Evolutionary conservation across 192 early-diverging fungal species (phyloP), one percentile per base, ranked within the genome.

Genomic region (Rhizophagus sp.): DNA sequence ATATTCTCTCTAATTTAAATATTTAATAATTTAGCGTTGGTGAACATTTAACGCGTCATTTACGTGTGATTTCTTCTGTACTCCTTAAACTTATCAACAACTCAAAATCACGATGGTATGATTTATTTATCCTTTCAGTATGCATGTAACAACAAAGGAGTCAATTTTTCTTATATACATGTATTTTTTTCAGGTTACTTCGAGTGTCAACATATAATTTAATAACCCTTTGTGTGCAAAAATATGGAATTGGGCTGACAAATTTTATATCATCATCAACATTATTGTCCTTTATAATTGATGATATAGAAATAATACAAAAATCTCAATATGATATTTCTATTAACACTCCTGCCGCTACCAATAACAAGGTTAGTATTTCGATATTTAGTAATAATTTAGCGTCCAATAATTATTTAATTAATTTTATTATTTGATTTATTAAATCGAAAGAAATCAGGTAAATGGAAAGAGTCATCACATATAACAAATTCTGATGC

Each of bases 41-140:
- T 27, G 76, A 76, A 34, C 61, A 84, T 62, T 62, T 88, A 50
- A 50, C 79, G 27, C 73, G 78, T 30, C 82, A 81, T 78, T 57
- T 73, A 34, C 74, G 78, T 34, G 17, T 88, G 22, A 78, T 88
- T 49, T 82, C 81, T 25, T 61, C 62, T 15, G 79, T 88, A 17
- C 17, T 84, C 4, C 52, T 84, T 13, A 80, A 81, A 70, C 44
- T 84, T 19, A 79, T 88, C n/a, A 78, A 39, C 24, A 82, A 86
- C 33, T 74, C 86, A 50, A 82, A 84, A 44, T 24, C 78, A 10
- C 69, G 81, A 74, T 76, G 79, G 86, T 87, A 81, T 50, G 44
- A 25, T 27, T 61, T 11, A 39, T 2, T 71, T 27, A 25, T 61
- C 22, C 22, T 70, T 71, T 39, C 39, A 7, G 39, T 41, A 41